Conservation (phyloP, 805 yeast species). For the Groenewaldozyma tartarivorans region DNA sequence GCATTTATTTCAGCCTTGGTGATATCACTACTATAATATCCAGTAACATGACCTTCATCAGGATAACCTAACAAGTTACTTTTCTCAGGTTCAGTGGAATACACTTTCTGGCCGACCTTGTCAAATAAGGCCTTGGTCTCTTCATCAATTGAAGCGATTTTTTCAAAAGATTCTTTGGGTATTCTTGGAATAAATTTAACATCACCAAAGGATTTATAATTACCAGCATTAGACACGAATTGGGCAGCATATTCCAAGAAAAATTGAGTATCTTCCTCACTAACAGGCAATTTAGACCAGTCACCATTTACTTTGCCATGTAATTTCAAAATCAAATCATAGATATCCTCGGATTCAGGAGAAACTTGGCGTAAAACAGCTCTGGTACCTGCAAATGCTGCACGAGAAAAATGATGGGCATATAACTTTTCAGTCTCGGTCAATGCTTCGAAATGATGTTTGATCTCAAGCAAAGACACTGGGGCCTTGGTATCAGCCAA, state of each 20-base stretch:
- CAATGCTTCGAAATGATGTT: conserved; percentile 57
- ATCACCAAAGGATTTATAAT: conserved; percentile 86
- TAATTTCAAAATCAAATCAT: conserved; percentile 54
- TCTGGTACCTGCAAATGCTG: conserved; percentile 76
- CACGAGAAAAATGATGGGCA: conserved; percentile 77
- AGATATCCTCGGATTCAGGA: conserved; percentile 69
- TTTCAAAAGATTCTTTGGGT: conserved; percentile 37
- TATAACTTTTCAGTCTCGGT: conserved; percentile 52
- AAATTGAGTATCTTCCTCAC: conserved; percentile 30
- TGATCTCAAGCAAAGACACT: conserved; percentile 58
- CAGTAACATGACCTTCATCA: conserved; percentile 62
- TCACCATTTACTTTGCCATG: conserved; percentile 46
- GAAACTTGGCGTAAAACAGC: conserved; percentile 74
- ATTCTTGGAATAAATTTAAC: conserved; percentile 71
- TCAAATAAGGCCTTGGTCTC: conserved; percentile 25
- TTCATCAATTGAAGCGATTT: conserved; percentile 37
- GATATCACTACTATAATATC: conserved; percentile 54
- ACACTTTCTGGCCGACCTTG: conserved; percentile 35
- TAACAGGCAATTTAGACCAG: conserved; percentile 33
- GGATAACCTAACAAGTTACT: conserved; percentile 66
- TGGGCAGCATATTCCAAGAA: conserved; percentile 58
- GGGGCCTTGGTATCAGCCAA: conserved; percentile 61
- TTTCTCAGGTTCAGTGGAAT: conserved; percentile 37
- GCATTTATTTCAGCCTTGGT: conserved; percentile 55
- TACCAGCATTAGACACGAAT: conserved; percentile 54